A percentile compares a stretch with the other conserved stretches of the same genome.
phyloP scores from a whole-genome alignment of 2,329 filamentous ascomycete genomes.

The Scolecobasidium constrictum region DNA sequence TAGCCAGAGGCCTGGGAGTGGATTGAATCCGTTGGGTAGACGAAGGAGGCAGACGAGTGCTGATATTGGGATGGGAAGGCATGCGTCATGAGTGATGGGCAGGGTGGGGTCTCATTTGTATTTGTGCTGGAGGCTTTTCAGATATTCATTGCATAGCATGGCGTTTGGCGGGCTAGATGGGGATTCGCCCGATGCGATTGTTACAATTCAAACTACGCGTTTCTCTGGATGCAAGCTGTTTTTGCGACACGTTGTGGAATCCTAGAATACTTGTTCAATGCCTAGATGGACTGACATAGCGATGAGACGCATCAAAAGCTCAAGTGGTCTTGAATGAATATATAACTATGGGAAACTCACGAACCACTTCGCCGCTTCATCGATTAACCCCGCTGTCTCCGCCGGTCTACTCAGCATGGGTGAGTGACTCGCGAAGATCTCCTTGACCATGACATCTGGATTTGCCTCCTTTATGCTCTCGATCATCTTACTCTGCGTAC shows the following conservation, averaged over 20 bases:
- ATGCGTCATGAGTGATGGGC: slow-evolving; percentile 1
- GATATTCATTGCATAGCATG: too few species aligned
- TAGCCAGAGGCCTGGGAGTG: slow-evolving; percentile 6
- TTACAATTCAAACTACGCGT: too few species aligned
- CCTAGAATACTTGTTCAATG: too few species aligned
- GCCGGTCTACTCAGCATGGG: slow-evolving; percentile 4
- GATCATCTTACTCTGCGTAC: slow-evolving; percentile 1
- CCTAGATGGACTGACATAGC: too few species aligned
- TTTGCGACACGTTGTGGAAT: too few species aligned
- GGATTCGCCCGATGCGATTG: too few species aligned
- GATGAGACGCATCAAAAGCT: too few species aligned
- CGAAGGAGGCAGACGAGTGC: slow-evolving; percentile 7
- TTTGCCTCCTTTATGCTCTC: neutral
- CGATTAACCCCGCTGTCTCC: slow-evolving; percentile 17
- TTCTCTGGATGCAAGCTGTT: too few species aligned
- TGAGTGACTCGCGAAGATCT: slow-evolving; percentile 1
- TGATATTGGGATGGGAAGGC: neutral
- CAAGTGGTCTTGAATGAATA: too few species aligned
- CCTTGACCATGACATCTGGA: neutral
- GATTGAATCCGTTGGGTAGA: slow-evolving; percentile 6
- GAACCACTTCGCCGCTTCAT: neutral
- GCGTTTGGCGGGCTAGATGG: too few species aligned
- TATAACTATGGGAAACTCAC: neutral
- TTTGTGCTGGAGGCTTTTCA: too few species aligned
- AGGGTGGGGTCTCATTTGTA: too few species aligned